Percentiles rank a stretch among this genome's conserved stretches.
These are phyloP conservation scores for Penicillium sp. DNA, from an alignment of 2,329 filamentous ascomycete genomes.

Conservation along the genomic window DNA sequence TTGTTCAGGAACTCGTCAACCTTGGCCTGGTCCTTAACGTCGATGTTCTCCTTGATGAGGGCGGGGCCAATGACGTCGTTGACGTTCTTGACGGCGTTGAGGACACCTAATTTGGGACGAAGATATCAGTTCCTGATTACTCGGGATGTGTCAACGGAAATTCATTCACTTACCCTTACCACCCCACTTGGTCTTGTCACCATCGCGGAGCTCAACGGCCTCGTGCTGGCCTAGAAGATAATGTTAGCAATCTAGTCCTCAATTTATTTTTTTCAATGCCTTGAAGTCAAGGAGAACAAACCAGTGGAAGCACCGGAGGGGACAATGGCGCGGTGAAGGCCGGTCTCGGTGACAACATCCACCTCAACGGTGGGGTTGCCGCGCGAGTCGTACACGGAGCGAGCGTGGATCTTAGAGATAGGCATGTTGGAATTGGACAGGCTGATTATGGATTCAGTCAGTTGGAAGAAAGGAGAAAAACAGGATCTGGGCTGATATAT, in stretches of 20 bases:
- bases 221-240: slow-evolving; percentile 65
- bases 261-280: neutral
- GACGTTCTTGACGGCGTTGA: slow-evolving; percentile 78
- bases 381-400: slow-evolving; percentile 97
- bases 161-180: slow-evolving; percentile 59
- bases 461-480: slow-evolving; percentile 16
- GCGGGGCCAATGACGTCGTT: slow-evolving; percentile 71
- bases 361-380: slow-evolving; percentile 98
- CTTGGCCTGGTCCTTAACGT: slow-evolving; percentile 77
- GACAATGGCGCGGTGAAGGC: slow-evolving; percentile 93
- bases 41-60: slow-evolving; percentile 70
- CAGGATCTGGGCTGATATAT: slow-evolving; percentile 13
- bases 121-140: neutral
- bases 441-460: slow-evolving; percentile 23
- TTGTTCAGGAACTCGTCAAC: slow-evolving; percentile 77
- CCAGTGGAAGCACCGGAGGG: slow-evolving; percentile 93
- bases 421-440: slow-evolving; percentile 57
- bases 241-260: slow-evolving; percentile 16
- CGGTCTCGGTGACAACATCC: slow-evolving; percentile 90
- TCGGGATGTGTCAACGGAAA: neutral
- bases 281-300: slow-evolving; percentile 40
- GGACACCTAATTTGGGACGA: slow-evolving; percentile 45
- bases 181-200: slow-evolving; percentile 75
- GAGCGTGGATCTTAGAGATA: slow-evolving; percentile 81
- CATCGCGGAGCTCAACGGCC: slow-evolving; percentile 82